Percentiles rank a stretch among this genome's conserved stretches.
These are phyloP conservation scores for Coniophora puteana DNA, from an alignment of 1,284 basidiomycete species.

Conservation along the genomic window DNA sequence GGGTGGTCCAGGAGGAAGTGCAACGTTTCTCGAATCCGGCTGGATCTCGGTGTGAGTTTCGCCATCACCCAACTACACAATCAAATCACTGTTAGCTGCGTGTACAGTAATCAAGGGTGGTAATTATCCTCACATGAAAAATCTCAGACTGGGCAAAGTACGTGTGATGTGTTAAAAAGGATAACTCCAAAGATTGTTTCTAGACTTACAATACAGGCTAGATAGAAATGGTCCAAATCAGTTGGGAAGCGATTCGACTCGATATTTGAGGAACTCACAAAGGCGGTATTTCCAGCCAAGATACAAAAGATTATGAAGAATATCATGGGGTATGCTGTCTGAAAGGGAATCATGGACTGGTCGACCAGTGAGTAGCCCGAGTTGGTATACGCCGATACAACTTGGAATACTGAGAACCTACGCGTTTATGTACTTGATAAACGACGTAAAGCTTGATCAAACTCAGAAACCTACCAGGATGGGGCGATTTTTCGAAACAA, in stretches of 20 bases:
- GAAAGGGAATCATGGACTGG: constrained; percentile 86
- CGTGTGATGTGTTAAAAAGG: background rate
- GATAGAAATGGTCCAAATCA: constrained; percentile 3
- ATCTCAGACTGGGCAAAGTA: constrained; percentile 20
- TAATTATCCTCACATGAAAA: constrained; percentile 24
- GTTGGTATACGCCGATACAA: constrained; percentile 87
- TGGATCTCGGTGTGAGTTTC: constrained; percentile 56
- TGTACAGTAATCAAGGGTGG: background rate
- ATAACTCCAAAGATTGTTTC: too few species aligned
- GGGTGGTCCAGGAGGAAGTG: constrained; percentile 95
- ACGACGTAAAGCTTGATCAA: background rate
- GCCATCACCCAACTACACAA: constrained; percentile 69
- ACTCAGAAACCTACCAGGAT: constrained; percentile 46
- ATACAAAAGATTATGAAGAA: constrained; percentile 53
- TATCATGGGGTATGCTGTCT: constrained; percentile 74
- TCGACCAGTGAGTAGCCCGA: constrained; percentile 90
- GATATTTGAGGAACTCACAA: constrained; percentile 51
- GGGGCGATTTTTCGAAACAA: constrained; percentile 50
- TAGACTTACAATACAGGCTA: constrained; percentile 75
- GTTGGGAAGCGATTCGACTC: background rate
- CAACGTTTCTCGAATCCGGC: constrained; percentile 75
- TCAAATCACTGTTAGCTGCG: constrained; percentile 6
- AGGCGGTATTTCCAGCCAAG: constrained; percentile 89
- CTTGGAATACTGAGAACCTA: constrained; percentile 88
- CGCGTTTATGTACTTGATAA: background rate